Percentiles rank a stretch among this genome's conserved stretches.
Evolutionary conservation across 768 basidiomycete genomes (phyloP).

Genomic region (Trametes coccinea): DNA sequence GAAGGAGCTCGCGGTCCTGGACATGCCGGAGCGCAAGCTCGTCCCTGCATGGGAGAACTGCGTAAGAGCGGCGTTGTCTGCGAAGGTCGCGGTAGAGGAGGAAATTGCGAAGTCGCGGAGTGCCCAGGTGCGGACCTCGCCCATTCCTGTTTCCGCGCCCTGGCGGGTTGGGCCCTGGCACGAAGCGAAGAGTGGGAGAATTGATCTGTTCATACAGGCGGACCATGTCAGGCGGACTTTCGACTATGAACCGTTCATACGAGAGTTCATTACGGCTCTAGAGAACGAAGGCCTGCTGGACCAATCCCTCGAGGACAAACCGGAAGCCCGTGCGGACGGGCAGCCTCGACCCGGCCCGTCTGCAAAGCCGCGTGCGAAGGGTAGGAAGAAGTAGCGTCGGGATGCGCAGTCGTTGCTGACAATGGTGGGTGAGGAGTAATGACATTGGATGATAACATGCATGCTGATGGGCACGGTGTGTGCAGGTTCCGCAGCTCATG

Average conservation of each 20-base stretch:
- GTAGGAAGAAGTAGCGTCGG: not conserved
- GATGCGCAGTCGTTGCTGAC: not conserved
- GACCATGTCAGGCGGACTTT: constrained; percentile 60
- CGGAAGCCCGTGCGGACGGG: not conserved
- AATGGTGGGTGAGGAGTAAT: not conserved
- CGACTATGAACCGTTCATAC: constrained; percentile 64
- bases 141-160: not conserved
- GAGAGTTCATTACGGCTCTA: constrained; percentile 44
- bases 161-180: not conserved
- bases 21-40: constrained; percentile 42
- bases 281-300: constrained; percentile 50
- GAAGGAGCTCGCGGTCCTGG: constrained; percentile 44
- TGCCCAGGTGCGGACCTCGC: constrained; percentile 43
- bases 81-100: constrained; percentile 48
- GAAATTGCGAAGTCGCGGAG: constrained; percentile 45
- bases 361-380: constrained; percentile 4
- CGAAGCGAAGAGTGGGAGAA: not conserved
- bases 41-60: constrained; percentile 48
- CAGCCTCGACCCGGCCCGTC: not conserved
- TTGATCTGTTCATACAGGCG: constrained; percentile 37
- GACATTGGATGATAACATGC: not conserved
- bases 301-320: constrained; percentile 37
- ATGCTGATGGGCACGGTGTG: not conserved
- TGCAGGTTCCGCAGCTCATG: not conserved
- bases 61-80: constrained; percentile 39